Percentiles rank a stretch among this genome's conserved stretches.
phyloP scores from a whole-genome alignment of 805 yeast species.

The Ogataea kodamae region DNA sequence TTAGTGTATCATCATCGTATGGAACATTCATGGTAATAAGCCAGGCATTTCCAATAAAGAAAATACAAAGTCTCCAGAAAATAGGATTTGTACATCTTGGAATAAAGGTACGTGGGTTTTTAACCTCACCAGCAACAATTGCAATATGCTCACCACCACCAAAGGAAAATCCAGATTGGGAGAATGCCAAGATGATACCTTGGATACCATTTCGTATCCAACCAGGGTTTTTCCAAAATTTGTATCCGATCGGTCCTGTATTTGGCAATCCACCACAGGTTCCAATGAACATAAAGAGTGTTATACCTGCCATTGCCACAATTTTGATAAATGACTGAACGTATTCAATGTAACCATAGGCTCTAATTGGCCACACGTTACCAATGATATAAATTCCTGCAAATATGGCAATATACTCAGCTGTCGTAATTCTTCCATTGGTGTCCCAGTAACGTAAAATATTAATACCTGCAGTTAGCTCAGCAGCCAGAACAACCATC shows the following conservation, averaged over 20 bases:
- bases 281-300: no score
- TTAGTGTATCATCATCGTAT: conserved; percentile 36
- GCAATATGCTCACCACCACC: conserved; percentile 42
- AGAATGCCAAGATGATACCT: no score
- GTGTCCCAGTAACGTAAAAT: conserved; percentile 58
- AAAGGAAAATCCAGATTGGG: conserved; percentile 57
- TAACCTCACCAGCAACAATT: conserved; percentile 24
- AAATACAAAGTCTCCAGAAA: conserved; percentile 21
- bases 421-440: conserved; percentile 42
- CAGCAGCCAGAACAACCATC: conserved; percentile 59
- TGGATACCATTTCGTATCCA: no score
- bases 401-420: conserved; percentile 55
- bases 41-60: conserved; percentile 28
- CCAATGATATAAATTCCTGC: conserved; percentile 40
- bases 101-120: conserved; percentile 24
- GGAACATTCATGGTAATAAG: conserved; percentile 46
- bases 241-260: conserved; percentile 38
- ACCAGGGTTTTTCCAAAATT: conserved; percentile 33
- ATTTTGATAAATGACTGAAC: conserved; percentile 64
- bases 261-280: no score
- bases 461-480: conserved; percentile 61
- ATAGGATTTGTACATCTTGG: conserved; percentile 25
- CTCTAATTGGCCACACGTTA: conserved; percentile 38
- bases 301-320: no score
- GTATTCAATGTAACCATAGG: conserved; percentile 50